Percentiles rank a stretch among this genome's conserved stretches.
These are phyloP conservation scores for Rostrohypoxylon terebratum DNA, from an alignment of 495 filamentous ascomycete genomes.

Conservation along the genomic window DNA sequence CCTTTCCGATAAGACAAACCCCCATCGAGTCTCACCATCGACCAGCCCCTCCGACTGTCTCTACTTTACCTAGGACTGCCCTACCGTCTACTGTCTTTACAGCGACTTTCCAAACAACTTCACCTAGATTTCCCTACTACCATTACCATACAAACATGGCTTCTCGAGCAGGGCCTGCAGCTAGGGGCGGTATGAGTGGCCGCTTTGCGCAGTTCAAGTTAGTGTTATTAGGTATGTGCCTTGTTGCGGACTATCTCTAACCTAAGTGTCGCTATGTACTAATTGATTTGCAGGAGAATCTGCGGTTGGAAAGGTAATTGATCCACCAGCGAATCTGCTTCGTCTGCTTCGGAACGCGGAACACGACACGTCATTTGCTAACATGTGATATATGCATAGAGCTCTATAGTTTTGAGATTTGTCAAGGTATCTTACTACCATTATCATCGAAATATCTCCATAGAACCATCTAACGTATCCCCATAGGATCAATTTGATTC, in stretches of 20 bases:
- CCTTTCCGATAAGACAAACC: conserved; percentile 44
- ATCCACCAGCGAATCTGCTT: background rate
- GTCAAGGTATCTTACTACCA: conserved; percentile 77
- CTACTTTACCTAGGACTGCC: conserved; percentile 25
- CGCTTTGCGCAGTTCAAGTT: conserved; percentile 99
- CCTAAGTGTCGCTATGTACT: conserved; percentile 42
- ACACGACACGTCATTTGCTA: conserved; percentile 47
- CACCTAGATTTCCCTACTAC: background rate
- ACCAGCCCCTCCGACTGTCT: conserved; percentile 29
- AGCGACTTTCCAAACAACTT: conserved; percentile 73
- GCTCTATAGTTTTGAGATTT: conserved; percentile 96
- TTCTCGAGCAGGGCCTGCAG: conserved; percentile 76
- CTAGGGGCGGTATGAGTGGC: conserved; percentile 72
- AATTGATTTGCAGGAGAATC: conserved; percentile 80
- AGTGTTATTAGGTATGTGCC: conserved; percentile 83
- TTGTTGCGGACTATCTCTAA: conserved; percentile 41
- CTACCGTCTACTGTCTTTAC: conserved; percentile 35
- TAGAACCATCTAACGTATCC: conserved; percentile 14
- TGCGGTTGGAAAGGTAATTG: conserved; percentile 91
- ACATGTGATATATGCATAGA: conserved; percentile 65
- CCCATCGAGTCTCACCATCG: conserved; percentile 33
- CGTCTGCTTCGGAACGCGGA: background rate
- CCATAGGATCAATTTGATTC: conserved; percentile 98
- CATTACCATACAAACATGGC: conserved; percentile 69
- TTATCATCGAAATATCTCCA: background rate